Evolutionary conservation across 352 stramenopile genomes (phyloP).

Genomic region (Aphanomyces astaci): DNA sequence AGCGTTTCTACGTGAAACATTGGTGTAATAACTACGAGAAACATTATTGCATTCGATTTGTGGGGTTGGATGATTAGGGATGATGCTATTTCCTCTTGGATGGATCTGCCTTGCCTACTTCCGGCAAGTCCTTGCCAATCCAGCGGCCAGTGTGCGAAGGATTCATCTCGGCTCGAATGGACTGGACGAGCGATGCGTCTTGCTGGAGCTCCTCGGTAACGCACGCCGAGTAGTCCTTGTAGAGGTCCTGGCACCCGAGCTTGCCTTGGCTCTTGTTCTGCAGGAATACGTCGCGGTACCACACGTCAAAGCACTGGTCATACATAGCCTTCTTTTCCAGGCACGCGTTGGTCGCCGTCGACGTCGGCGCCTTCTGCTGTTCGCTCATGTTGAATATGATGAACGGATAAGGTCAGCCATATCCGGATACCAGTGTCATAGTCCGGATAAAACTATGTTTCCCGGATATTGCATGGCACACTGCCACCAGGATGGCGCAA

Average conservation of each 20-base stretch:
- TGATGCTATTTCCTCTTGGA: not conserved
- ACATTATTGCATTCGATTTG: too few species aligned
- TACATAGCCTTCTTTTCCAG: conserved; percentile 26
- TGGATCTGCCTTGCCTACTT: not conserved
- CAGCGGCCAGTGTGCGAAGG: not conserved
- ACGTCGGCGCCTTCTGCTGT: not conserved
- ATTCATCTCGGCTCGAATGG: conserved; percentile 21
- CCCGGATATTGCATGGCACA: not conserved
- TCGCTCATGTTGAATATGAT: not conserved
- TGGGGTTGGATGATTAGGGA: too few species aligned
- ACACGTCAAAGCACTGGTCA: conserved; percentile 83
- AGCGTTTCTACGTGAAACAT: not conserved
- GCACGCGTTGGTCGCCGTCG: not conserved
- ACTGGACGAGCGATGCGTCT: conserved; percentile 9
- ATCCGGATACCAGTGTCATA: too few species aligned
- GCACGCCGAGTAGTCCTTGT: conserved; percentile 66
- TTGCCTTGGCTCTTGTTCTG: conserved; percentile 64
- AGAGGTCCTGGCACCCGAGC: conserved; percentile 71
- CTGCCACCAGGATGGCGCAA: too few species aligned
- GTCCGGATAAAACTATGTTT: not conserved
- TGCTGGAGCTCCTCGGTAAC: conserved; percentile 32
- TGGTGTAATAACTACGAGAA: too few species aligned
- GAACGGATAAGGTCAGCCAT: too few species aligned
- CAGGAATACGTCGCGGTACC: conserved; percentile 80
- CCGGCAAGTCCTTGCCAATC: conserved; percentile 21